Percentiles rank a stretch among this genome's conserved stretches.
phyloP scores from a whole-genome alignment of 306 rosid genomes.

The Clitoria ternatea region DNA sequence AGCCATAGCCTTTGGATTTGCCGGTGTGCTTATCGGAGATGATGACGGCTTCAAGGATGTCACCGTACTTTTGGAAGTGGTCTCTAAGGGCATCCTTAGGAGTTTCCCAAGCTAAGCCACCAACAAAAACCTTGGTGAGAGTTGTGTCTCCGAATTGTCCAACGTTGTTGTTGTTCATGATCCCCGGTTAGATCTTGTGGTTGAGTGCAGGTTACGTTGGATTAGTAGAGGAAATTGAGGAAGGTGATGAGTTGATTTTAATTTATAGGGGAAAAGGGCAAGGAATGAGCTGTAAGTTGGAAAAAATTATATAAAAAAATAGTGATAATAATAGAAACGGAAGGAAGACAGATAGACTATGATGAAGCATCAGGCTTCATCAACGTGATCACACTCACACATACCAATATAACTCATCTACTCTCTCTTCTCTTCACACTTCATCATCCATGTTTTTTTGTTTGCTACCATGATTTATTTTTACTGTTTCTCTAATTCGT shows the following conservation, averaged over 20 bases:
- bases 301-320: conserved; percentile 14
- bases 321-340: conserved; percentile 24
- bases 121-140: conserved; percentile 78
- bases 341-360: conserved; percentile 56
- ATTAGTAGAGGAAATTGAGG: conserved; percentile 5
- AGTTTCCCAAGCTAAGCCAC: conserved; percentile 91
- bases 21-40: conserved; percentile 78
- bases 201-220: background rate
- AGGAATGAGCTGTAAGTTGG: conserved; percentile 1
- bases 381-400: conserved; percentile 56
- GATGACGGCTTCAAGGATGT: conserved; percentile 86
- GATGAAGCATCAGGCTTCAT: conserved; percentile 31
- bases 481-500: too few species aligned
- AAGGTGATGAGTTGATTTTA: background rate
- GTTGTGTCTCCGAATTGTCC: conserved; percentile 75
- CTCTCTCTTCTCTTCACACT: too few species aligned
- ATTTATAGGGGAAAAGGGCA: conserved; percentile 18
- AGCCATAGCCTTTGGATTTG: conserved; percentile 96
- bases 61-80: conserved; percentile 70
- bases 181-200: too few species aligned
- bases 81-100: conserved; percentile 64
- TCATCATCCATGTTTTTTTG: too few species aligned
- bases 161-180: background rate
- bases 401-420: too few species aligned
- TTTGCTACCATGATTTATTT: too few species aligned